Base-by-base conservation (phyloP, 352 stramenopile genomes). In the Phytopythium ostracodes region DNA sequence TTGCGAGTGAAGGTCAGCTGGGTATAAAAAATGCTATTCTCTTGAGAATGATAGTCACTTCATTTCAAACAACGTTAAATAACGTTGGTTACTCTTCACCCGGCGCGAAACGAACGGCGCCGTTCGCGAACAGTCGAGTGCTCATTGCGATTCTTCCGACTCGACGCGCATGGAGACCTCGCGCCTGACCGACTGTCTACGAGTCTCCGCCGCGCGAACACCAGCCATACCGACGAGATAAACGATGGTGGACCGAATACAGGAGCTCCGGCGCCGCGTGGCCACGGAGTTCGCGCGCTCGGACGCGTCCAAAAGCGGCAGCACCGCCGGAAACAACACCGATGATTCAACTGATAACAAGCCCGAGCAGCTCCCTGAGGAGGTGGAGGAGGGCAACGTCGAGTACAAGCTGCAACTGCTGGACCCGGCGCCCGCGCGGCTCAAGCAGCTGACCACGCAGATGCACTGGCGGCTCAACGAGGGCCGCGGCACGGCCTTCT, bases 381-480 rank as follows among this genome's bases (percentile, higher is more conserved):
- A 97, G 63, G 73, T 96, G 51, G 89, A 97, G 67, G 86, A 96
- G 64, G 89, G 89, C 25, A 96, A 95, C 65, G 76, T 96, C 53
- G 89, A 97, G 79, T 96, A 97, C 71, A 97, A 97, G 73, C 79
- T 91, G 53, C 86, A 96, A 71, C 73, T 97, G 38, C 72, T 91
- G n/a, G 74, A 88, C 52, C 79, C 79, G 2, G 64, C 81, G 10
- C 67, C 81, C 49, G 88, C 93, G 33, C 77, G 88, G 10, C 62
- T 96, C 20, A 81, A 87, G 61, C 90, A 97, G 67, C 70, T 97
- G 53, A 92, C 84, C 53, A 97, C 90, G 36, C 89, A 97, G 71
- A 73, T 97, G 67, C 87, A 96, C 65, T 97, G 87, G 87, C 81
- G 90, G 12, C 72, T 97, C 36, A 96, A 96, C 61, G 88, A 97